Base-by-base conservation (phyloP, 345 rosid genomes). In the Aurinia saxatilis region DNA sequence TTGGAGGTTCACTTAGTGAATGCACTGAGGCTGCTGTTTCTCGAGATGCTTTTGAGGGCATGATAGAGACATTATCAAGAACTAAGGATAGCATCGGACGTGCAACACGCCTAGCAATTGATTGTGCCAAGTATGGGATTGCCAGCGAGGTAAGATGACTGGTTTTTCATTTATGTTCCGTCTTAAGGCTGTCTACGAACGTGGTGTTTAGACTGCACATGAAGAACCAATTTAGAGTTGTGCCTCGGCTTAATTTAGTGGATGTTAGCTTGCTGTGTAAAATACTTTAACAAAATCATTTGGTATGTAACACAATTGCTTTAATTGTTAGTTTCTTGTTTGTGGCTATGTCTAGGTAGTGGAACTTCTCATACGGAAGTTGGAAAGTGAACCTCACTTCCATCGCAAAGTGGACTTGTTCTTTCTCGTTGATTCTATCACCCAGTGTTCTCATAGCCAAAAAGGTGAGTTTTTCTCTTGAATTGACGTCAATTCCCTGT, bases 1-100 rank as follows among this genome's bases (percentile, higher is more conserved):
- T 73, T 63, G 91, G 85, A 57, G 86, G 88, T 62, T 87, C 99
- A 41, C 73, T 95, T 54, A 86, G 93, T 78, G 88, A 91, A 67
- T 87, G 86, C 42, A 90, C 91, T 53, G 99, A 95, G 71, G 98
- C 95, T 63, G 92, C 91, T 78, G 95, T 90, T 76, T 84, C 98
- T 50, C 89, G 98, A 34, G 99, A 95, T 78, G 92, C 98, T 73
- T 88, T 95, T 81, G 99, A 95, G 80, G 99, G 98, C 65, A 95
- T 95, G 99, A 73, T 90, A 70, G 99, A 90, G 87, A 95, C 99
- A 41, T 81, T 95, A 53, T 95, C 98, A 12, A 86, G 99, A 81
- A 90, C 99, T 17, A 90, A 83, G 75, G 99, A 95, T 67, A 95
- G 97, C 71, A 90, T 95, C 3, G 99, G 98, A 51, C 98, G 98